Base-by-base conservation (phyloP, 768 basidiomycete genomes). In the Russula sp. region DNA sequence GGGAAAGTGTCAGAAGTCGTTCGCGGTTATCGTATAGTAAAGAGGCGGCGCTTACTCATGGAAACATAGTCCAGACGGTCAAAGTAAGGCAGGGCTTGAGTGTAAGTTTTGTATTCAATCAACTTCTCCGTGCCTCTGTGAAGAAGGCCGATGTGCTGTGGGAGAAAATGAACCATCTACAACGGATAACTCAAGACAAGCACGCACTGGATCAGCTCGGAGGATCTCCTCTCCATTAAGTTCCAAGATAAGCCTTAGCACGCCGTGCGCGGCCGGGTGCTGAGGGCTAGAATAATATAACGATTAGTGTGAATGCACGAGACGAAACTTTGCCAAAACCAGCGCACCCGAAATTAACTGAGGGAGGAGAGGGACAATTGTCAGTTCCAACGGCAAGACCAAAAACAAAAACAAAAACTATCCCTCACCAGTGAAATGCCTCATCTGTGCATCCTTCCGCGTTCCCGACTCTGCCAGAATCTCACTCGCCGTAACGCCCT, bases 61-160 rank as follows among this genome's bases (percentile, higher is more conserved):
- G 96, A 98, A 59, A 98, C 96, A 71, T 99, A 99, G 80, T 99
- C 97, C 64, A 98, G 82, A 71, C 97, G 93, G 75, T 99, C 97
- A 73, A 99, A 99, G 78, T 99, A 98, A 1, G 97, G 97, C 22
- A 98, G 79, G 0, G 97, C 97, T 79, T 99, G 97, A 6, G 87
- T 91, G 73, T 98, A 98, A 1, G 89, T 98, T 80, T 99, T 99
- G 83, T 94, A 96, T 76, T 98, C 97, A 67, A 98, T 98, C 57
- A 99, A 83, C 76, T 98, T 98, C 76, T 99, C 97, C 22, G 96
- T 99, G 24, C 96, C 97, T 69, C 97, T 87, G 76, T 98, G 97
- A 53, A 99, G 83, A 28, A 99, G 82, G 61, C 97, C 97, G 71
- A 98, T 89, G 71, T 99, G 97, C 88, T 91, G 56, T 30, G 24